These are phyloP conservation scores for Cornus controversa DNA, from an alignment of 148 eudicot genomes.

Conservation along the genomic window DNA sequence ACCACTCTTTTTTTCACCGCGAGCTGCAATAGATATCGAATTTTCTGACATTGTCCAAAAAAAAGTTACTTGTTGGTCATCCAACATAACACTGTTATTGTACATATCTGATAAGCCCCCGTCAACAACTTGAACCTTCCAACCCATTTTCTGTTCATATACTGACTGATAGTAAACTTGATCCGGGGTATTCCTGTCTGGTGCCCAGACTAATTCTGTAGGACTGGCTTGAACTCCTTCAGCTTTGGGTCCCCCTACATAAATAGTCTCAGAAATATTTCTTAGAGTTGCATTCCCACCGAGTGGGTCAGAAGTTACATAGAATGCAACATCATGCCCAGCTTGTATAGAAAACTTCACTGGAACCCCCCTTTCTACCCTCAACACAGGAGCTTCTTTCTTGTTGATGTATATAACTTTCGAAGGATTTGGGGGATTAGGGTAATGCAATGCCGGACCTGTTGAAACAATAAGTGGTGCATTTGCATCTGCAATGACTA, in stretches of 20 bases:
- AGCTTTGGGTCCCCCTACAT: conserved; percentile 74
- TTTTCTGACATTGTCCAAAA: conserved; percentile 80
- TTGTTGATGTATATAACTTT: conserved; percentile 87
- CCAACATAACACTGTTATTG: conserved; percentile 80
- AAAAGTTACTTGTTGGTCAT: conserved; percentile 84
- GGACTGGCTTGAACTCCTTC: conserved; percentile 95
- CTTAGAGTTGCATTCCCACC: conserved; percentile 93
- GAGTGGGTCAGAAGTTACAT: conserved; percentile 78
- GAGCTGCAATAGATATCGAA: conserved; percentile 81
- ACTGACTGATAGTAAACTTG: conserved; percentile 78
- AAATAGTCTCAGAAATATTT: conserved; percentile 73
- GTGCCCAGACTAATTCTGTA: conserved; percentile 72
- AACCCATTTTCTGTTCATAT: conserved; percentile 82
- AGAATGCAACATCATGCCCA: conserved; percentile 90
- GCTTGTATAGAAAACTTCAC: conserved; percentile 95
- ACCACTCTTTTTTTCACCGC: conserved; percentile 89
- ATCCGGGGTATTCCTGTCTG: conserved; percentile 88
- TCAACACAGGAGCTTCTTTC: conserved; percentile 85
- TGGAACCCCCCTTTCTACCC: conserved; percentile 88
- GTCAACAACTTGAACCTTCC: conserved; percentile 97
- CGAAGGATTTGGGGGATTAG: conserved; percentile 87
- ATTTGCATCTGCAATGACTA: conserved; percentile 73
- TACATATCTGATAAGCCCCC: conserved; percentile 95
- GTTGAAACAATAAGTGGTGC: conserved; percentile 72
- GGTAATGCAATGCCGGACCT: conserved; percentile 73